Base-by-base conservation (phyloP, 164 flowering plant genomes). In the Tinospora cordifolia region DNA sequence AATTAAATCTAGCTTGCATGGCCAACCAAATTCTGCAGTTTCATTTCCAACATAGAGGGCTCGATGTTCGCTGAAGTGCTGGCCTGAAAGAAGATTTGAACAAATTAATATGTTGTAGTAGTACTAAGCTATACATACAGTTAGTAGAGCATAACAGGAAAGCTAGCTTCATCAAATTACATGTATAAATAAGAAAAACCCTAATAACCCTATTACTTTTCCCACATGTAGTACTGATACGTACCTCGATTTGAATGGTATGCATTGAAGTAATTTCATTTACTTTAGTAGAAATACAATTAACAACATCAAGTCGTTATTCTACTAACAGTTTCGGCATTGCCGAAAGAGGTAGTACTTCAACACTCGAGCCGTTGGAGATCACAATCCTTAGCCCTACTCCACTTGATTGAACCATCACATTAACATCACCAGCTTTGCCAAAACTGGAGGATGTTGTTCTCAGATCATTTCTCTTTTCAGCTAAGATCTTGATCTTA, bases 341-440 rank as follows among this genome's bases (percentile, higher is more conserved):
- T 17, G 38, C 71, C 11, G 84, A 84, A 3, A 79, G 77, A 40
- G 67, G 39, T 0, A 40, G 62, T 26, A 71, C 34, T 10, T 22
- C 74, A 25, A 24, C 44, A n/a, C 57, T 71, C 67, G 62, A 62
- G 58, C 19, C 49, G 19, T 40, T 57, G 44, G 51, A 76, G 22
- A 77, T 63, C 70, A 75, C 68, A 57, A 80, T 69, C 73, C 77
- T 74, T 66, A 77, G 68, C 10, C 78, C 76, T 8, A 68, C 73
- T 41, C 38, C n/a, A 71, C 72, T 72, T 4, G 73, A 71, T n/a
- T 15, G 47, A 51, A 76, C 71, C 11, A 17, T 67, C 24, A 72
- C 81, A 60, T 22, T 22, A 60, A 26, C 25, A n/a, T n/a, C n/a
- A n/a, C n/a, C n/a, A n/a, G n/a, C n/a, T n/a, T n/a, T n/a, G n/a